phyloP scores from a whole-genome alignment of 352 stramenopile genomes.

The Blastocystis sp. region DNA sequence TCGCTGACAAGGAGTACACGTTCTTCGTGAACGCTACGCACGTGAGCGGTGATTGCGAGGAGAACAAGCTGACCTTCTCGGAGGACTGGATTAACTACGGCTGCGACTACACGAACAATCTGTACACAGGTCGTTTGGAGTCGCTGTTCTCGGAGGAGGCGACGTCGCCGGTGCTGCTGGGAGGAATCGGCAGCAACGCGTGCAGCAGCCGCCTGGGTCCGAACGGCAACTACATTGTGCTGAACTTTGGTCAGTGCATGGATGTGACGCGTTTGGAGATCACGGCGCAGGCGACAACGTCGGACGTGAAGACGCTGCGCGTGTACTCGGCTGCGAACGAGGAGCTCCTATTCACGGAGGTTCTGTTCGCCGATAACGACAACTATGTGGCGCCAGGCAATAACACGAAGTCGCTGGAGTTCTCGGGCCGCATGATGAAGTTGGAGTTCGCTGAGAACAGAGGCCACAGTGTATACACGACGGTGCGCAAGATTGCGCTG shows the following conservation, averaged over 20 bases:
- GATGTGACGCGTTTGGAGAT: slow-evolving; percentile 9
- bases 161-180: not conserved
- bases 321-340: slow-evolving; percentile 15
- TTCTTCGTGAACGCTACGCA: slow-evolving; percentile 52
- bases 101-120: slow-evolving; percentile 44
- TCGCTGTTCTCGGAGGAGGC: not conserved
- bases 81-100: slow-evolving; percentile 18
- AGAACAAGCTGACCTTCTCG: not conserved
- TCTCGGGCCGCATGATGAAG: slow-evolving; percentile 52
- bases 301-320: slow-evolving; percentile 7
- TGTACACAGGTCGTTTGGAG: slow-evolving; percentile 10
- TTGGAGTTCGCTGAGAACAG: slow-evolving; percentile 22
- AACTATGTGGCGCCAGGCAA: not conserved
- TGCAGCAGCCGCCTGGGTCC: slow-evolving; percentile 38
- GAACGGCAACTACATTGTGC: slow-evolving; percentile 51
- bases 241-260: slow-evolving; percentile 37
- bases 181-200: slow-evolving; percentile 2
- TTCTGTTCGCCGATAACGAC: slow-evolving; percentile 6
- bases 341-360: slow-evolving; percentile 13
- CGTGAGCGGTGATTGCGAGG: not conserved
- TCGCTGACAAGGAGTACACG: slow-evolving; percentile 37
- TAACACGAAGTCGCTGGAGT: slow-evolving; percentile 13
- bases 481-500: slow-evolving; percentile 30
- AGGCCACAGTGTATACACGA: slow-evolving; percentile 25
- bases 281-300: not conserved